These are phyloP conservation scores for Chaetoceros muelleri DNA, from an alignment of 108 stramenopile species.

Conservation along the genomic window DNA sequence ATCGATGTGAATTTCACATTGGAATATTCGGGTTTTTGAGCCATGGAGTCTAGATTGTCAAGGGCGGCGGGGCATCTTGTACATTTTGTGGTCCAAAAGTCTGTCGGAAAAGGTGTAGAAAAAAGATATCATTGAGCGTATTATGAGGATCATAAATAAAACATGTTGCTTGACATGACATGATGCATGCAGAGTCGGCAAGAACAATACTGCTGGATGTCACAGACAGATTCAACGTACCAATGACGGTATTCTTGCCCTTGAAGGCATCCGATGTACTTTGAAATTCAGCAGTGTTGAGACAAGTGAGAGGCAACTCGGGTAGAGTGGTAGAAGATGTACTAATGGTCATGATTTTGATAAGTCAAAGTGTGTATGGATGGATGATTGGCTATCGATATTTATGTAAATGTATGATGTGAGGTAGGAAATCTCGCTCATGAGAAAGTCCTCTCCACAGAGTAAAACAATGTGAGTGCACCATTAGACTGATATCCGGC, in stretches of 20 bases:
- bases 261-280: constrained; percentile 36
- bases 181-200: too few species aligned
- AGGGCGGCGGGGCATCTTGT: constrained; percentile 74
- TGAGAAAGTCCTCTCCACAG: neutral
- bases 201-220: too few species aligned
- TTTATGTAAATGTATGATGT: neutral
- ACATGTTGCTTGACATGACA: too few species aligned
- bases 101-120: constrained; percentile 24
- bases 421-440: neutral
- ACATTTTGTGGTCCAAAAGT: constrained; percentile 89
- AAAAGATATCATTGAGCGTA: neutral
- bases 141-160: too few species aligned
- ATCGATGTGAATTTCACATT: constrained; percentile 69
- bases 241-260: constrained; percentile 65
- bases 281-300: constrained; percentile 53
- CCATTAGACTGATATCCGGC: neutral
- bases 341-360: neutral
- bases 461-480: neutral
- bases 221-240: constrained; percentile 25
- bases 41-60: constrained; percentile 33
- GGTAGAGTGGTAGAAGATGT: constrained; percentile 11
- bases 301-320: constrained; percentile 44
- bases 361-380: neutral
- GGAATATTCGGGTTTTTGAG: constrained; percentile 42
- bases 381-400: neutral